phyloP scores from a whole-genome alignment of 2,329 filamentous ascomycete genomes.

The Neospermospora avenae region DNA sequence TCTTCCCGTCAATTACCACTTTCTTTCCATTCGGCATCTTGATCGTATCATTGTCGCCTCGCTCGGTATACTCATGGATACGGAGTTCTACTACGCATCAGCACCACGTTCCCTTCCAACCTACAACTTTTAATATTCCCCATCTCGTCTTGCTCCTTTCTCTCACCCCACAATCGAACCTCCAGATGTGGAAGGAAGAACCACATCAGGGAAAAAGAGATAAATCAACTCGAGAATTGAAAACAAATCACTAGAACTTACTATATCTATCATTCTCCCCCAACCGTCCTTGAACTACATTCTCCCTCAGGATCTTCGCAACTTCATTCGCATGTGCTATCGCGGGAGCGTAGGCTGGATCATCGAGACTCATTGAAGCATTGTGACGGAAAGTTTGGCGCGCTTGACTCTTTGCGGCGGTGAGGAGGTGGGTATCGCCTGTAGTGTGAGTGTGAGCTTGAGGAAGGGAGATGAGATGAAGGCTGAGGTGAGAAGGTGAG shows the following conservation, averaged over 20 bases:
- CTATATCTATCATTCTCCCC: conserved; percentile 53
- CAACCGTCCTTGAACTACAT: conserved; percentile 79
- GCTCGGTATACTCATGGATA: conserved; percentile 88
- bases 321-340: conserved; percentile 81
- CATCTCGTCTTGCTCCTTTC: no score
- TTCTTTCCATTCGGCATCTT: conserved; percentile 51
- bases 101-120: background rate
- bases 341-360: conserved; percentile 57
- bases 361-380: conserved; percentile 53
- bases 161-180: background rate
- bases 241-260: no score
- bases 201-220: no score
- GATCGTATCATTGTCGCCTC: conserved; percentile 89
- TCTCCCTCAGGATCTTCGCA: conserved; percentile 73
- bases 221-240: no score
- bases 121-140: no score
- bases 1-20: conserved; percentile 36
- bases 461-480: no score
- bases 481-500: no score
- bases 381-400: conserved; percentile 71
- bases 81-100: conserved; percentile 60
- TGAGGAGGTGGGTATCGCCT: conserved; percentile 70
- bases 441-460: background rate
- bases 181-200: no score
- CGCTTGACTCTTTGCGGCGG: conserved; percentile 69